Evolutionary conservation across 2,329 filamentous ascomycete genomes (phyloP), one percentile per base, ranked within the genome.

Genomic region (Colletotrichum tanaceti): DNA sequence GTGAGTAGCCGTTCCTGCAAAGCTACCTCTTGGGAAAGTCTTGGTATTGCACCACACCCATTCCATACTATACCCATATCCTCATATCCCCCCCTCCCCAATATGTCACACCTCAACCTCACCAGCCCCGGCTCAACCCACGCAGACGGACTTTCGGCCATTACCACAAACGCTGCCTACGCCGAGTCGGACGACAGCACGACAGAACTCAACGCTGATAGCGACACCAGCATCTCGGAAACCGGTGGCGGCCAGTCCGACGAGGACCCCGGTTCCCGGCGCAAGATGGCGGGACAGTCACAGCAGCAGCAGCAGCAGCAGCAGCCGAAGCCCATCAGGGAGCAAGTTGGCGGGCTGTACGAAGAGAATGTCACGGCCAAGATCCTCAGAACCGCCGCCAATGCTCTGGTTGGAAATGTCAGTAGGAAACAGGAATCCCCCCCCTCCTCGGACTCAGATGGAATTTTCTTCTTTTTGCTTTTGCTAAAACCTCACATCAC

Each of bases 361-460:
- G 71, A 70, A 24, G 71, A 72, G 1, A 73, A 73, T 16, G 43
- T 73, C 14, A 52, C 58, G 0, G 72, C 72, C 35, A 73, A 73
- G 53, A 71, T 73, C 28, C 59, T 72, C 35, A 58, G 71, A 22
- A 71, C 72, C 1, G 72, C 72, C 3, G 10, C 32, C 7, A 32
- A 64, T 3, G 65, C 43, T 18, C 63, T 73, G 24, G n/a, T 61
- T 7, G 41, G 60, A 22, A 73, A 73, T n/a, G 72, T 72, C 10
- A 39, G 59, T 54, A 39, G 18, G 13, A n/a, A 24, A 16, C 38
- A 9, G n/a, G n/a, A n/a, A n/a, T n/a, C n/a, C n/a, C n/a, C n/a
- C n/a, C n/a, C n/a, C n/a, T n/a, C n/a, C n/a, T n/a, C n/a, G n/a
- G n/a, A n/a, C n/a, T n/a, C n/a, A n/a, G n/a, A n/a, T n/a, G n/a